Evolutionary conservation across 352 stramenopile genomes (phyloP), one percentile per base, ranked within the genome.

Genomic region (Globisporangium paddicum): DNA sequence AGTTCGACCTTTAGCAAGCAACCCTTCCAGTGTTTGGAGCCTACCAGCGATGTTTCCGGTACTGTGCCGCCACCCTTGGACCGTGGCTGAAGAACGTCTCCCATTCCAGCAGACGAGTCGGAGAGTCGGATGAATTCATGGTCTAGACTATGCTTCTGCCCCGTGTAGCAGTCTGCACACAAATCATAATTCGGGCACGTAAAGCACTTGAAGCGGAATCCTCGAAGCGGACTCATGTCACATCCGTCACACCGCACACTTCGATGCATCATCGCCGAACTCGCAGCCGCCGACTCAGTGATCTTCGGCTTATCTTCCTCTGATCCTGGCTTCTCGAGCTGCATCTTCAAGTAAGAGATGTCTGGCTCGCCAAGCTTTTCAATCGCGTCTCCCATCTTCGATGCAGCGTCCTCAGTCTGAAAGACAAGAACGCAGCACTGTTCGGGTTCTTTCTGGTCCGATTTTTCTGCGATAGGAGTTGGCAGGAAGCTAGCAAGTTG

Each of bases 181-280:
- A 93, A 62, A 56, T 93, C 83, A 61, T 90, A 93, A 50, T 93
- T 90, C 0, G 81, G 55, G 38, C 83, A 93, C 9, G 67, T 75
- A 34, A 82, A 87, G 26, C 83, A 93, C 63, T 93, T 93, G 60
- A 90, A 90, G 13, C 83, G 77, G 51, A 76, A 89, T 11, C 83
- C 83, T 40, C 66, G 62, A 34, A 93, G 50, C 0, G 83, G 83
- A 54, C 68, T 90, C 49, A 87, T 74, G 55, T 88, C 84, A 49
- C 83, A 93, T 13, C 81, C 79, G 57, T 93, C 83, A 58, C 83
- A 93, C 18, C 82, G 79, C n/a, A 93, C 83, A 53, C 77, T 88
- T 16, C 75, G 67, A 64, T 86, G 78, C 5, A 79, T 73, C 58
- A 84, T 71, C 4, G 64, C 67, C 19, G 65, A 37, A 38, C 71